Base-by-base conservation (phyloP, 2,329 filamentous ascomycete genomes). In the Chalaropsis thielavioides region DNA sequence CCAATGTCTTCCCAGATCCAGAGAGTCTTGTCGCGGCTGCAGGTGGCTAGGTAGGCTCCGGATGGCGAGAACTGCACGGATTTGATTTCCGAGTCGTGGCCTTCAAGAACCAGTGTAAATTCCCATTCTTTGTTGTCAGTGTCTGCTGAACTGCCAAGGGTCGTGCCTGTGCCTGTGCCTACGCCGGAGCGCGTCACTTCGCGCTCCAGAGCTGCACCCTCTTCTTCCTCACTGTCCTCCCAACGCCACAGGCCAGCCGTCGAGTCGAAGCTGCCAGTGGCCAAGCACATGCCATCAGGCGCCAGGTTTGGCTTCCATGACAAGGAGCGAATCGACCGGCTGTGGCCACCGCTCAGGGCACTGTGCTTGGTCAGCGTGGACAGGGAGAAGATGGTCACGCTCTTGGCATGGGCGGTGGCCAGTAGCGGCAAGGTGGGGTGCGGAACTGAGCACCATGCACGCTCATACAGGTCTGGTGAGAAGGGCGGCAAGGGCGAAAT, bases 1-100 rank as follows among this genome's bases (percentile, higher is more conserved):
- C 83, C 83, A 64, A 96, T 83, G 73, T 97, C 94, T 75, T 99
- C 94, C 94, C 94, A 99, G 70, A 99, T 90, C 94, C 94, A 99
- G 19, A 97, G 90, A 17, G 84, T 88, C 77, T 97, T 97, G 74
- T 99, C 94, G 61, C 94, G 83, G 63, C 85, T 89, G 75, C 92
- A 96, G 0, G 92, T 96, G 5, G 94, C 94, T 3, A 99, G 81
- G 70, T 90, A 86, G 68, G 87, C 83, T 0, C 89, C 89, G 0
- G 83, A 83, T 0, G 89, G 85, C 19, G 82, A 85, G 77, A 91
- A 95, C 1, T 83, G 80, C 68, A 92, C 84, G 38, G 82, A 79
- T 78, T 96, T 88, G 78, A 99, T 89, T 76, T 99, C 94, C 27
- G 88, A 90, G 72, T 97, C 94, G 73, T 97, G 94, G 0, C 94